Percentiles rank a stretch among this genome's conserved stretches.
Conservation (phyloP, 805 yeast species). For the Candida nitratophila region DNA sequence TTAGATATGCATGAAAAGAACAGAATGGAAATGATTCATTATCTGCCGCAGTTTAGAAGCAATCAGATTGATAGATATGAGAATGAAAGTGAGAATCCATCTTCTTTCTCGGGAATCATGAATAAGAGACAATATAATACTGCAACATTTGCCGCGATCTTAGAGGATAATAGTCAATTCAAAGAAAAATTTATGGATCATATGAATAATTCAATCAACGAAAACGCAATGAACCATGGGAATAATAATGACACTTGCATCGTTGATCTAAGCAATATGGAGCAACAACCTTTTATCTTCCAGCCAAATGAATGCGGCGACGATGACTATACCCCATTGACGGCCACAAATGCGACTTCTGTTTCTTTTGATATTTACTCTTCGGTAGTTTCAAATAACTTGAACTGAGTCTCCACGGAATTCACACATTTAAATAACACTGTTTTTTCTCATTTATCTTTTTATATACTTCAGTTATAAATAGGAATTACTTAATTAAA, state of each 20-base stretch:
- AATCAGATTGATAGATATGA: conserved; percentile 29
- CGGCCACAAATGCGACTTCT: background rate
- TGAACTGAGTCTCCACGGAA: background rate
- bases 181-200: background rate
- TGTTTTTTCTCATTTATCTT: no score
- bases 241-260: background rate
- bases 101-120: no score
- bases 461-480: no score
- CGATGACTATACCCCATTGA: background rate
- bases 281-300: background rate
- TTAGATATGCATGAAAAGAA: conserved; percentile 30
- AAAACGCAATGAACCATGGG: background rate
- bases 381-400: background rate
- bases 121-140: background rate
- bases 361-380: background rate
- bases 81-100: background rate
- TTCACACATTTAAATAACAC: no score
- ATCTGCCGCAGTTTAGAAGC: conserved; percentile 27
- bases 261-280: background rate
- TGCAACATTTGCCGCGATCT: background rate
- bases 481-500: no score
- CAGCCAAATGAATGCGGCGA: background rate
- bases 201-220: background rate
- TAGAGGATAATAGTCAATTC: background rate
- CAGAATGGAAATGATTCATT: conserved; percentile 26